Evolutionary conservation across 2,329 filamentous ascomycete species (phyloP), one percentile per base, ranked within the genome.

Genomic region (Stachybotrys chartarum): DNA sequence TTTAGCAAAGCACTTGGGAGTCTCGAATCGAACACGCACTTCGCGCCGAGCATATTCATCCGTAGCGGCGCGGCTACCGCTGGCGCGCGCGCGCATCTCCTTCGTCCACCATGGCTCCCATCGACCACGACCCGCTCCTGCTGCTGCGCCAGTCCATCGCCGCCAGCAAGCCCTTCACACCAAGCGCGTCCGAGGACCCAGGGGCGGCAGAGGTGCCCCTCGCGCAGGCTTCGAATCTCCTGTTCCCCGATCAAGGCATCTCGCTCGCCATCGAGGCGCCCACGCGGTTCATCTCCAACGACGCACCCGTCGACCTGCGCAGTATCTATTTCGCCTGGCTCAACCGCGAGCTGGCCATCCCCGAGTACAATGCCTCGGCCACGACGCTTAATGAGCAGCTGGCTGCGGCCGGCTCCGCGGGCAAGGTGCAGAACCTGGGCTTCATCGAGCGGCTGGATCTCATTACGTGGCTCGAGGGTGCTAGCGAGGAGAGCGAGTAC

Each of bases 281-380:
- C 10, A 99, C 94, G 62, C 90, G 94, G 64, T 97, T 97, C 76
- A 81, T 89, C 58, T 92, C 90, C n/a, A 82, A 83, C 56, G 83
- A 82, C 64, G 79, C 83, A 55, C 80, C 87, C 5, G 86, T 96
- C 65, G 90, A 97, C 69, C 79, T 99, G 63, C 91, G 94, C 68
- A 94, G 88, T 70, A 93, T 97, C 73, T 97, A 93, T 77, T 96
- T 97, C 68, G 91, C 91, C 55, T 99, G 91, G 91, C 80, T 90
- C 66, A 95, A 97, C 74, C 91, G 91, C 71, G 93, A 97, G 75
- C 85, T 88, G 55, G 85, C 88, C 54, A 91, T 96, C 61, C 88
- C 90, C 11, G 91, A 96, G 64, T 97, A 97, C 79, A 94, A 97
- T 72, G 84, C 88, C 30, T 87, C 88, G 0, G 89, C 90, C 14